phyloP scores from a whole-genome alignment of 2,329 filamentous ascomycete species.

The Seiridium cupressi region DNA sequence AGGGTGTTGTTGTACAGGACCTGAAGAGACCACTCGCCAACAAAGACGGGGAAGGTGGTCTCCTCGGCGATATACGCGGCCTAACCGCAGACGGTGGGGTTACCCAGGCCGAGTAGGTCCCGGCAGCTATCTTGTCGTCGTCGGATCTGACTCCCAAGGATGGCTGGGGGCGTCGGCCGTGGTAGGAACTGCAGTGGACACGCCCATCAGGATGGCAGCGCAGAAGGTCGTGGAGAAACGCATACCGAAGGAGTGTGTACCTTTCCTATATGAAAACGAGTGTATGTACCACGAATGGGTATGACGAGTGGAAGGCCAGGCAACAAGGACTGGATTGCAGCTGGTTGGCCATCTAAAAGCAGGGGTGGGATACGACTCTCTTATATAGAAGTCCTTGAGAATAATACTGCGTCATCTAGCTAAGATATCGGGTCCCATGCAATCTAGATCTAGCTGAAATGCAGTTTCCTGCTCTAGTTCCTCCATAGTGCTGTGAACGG shows the following conservation, averaged over 20 bases:
- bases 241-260: not conserved
- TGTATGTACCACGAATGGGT: not conserved
- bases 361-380: not conserved
- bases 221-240: not conserved
- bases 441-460: not conserved
- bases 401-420: not conserved
- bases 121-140: not conserved
- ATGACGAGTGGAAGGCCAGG: not conserved
- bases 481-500: not conserved
- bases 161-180: not conserved
- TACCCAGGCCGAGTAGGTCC: not conserved
- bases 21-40: conserved; percentile 34
- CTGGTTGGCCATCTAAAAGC: not conserved
- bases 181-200: not conserved
- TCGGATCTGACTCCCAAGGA: not conserved
- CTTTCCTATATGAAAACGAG: not conserved
- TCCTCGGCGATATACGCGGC: conserved; percentile 3
- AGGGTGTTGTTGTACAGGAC: conserved; percentile 29
- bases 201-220: not conserved
- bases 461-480: not conserved
- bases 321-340: not conserved
- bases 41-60: conserved; percentile 29
- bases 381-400: not conserved
- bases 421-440: not conserved
- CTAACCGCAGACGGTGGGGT: not conserved